Conservation (phyloP, 2,329 filamentous ascomycete genomes). For the Endocalyx cinctus region DNA sequence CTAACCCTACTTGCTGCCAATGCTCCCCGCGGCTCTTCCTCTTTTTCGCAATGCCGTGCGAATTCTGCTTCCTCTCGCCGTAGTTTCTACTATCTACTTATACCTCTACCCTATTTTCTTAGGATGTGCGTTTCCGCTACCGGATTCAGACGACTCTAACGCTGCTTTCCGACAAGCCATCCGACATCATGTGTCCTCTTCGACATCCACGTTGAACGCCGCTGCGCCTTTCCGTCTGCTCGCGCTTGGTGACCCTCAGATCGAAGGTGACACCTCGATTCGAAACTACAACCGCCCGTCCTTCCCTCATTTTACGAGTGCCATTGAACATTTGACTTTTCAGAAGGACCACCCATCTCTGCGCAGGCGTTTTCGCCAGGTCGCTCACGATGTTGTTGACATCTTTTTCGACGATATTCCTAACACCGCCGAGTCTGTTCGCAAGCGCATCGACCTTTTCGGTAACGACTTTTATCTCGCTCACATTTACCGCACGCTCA, state of each 20-base stretch:
- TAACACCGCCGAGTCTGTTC: conserved; percentile 58
- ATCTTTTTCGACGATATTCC: conserved; percentile 65
- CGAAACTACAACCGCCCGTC: conserved; percentile 50
- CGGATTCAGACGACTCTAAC: conserved; percentile 19
- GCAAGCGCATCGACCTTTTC: conserved; percentile 81
- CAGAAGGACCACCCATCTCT: conserved; percentile 41
- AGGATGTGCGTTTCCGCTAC: conserved; percentile 72
- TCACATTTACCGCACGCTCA: conserved; percentile 80
- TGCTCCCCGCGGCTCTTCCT: conserved; percentile 47
- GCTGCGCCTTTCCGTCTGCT: conserved; percentile 79
- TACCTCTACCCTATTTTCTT: conserved; percentile 83
- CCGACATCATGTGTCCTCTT: conserved; percentile 25
- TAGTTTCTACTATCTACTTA: conserved; percentile 70
- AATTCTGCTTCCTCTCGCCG: conserved; percentile 58
- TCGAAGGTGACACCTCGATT: conserved; percentile 87
- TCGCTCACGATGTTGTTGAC: conserved; percentile 56
- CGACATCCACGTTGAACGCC: conserved; percentile 21
- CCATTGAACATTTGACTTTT: conserved; percentile 44
- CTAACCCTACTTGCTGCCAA: too few relatives aligned
- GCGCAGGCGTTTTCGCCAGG: conserved; percentile 47
- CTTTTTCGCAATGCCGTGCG: conserved; percentile 54
- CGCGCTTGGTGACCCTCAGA: conserved; percentile 83
- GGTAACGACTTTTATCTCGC: conserved; percentile 95
- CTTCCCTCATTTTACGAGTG: conserved; percentile 49
- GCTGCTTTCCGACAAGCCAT: conserved; percentile 35